These are phyloP conservation scores for Didymella pinodella DNA, from an alignment of 2,329 filamentous ascomycete species.

Conservation along the genomic window DNA sequence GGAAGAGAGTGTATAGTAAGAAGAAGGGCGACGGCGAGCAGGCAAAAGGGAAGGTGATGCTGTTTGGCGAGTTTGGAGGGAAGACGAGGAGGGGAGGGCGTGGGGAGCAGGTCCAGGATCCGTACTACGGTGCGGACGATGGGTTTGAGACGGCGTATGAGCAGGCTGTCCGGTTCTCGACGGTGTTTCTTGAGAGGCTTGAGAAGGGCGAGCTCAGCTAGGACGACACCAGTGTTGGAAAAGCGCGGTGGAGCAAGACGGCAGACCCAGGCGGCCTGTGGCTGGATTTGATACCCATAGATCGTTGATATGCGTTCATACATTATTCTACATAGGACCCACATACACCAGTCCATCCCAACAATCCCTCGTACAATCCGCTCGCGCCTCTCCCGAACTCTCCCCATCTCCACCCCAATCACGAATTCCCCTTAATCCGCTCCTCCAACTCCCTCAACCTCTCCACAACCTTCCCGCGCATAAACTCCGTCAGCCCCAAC, in stretches of 20 bases:
- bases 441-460: conserved; percentile 31
- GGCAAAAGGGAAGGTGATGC: conserved; percentile 66
- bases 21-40: conserved; percentile 43
- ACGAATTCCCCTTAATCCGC: conserved; percentile 27
- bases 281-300: conserved; percentile 32
- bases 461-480: conserved; percentile 35
- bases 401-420: not conserved
- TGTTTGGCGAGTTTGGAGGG: conserved; percentile 85
- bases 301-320: not conserved
- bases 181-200: conserved; percentile 74
- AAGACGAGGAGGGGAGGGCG: conserved; percentile 54
- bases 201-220: conserved; percentile 47
- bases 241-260: not conserved
- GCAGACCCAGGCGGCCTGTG: not conserved
- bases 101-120: conserved; percentile 79
- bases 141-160: conserved; percentile 89
- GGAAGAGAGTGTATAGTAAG: conserved; percentile 56
- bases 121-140: conserved; percentile 86
- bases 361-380: not conserved
- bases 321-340: not conserved
- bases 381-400: not conserved
- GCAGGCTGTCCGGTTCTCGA: conserved; percentile 79
- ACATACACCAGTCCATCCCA: not conserved
- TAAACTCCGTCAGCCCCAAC: conserved; percentile 34
- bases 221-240: too few relatives aligned